These are phyloP conservation scores for Tricholoma furcatifolium DNA, from an alignment of 768 basidiomycete species.

Conservation along the genomic window DNA sequence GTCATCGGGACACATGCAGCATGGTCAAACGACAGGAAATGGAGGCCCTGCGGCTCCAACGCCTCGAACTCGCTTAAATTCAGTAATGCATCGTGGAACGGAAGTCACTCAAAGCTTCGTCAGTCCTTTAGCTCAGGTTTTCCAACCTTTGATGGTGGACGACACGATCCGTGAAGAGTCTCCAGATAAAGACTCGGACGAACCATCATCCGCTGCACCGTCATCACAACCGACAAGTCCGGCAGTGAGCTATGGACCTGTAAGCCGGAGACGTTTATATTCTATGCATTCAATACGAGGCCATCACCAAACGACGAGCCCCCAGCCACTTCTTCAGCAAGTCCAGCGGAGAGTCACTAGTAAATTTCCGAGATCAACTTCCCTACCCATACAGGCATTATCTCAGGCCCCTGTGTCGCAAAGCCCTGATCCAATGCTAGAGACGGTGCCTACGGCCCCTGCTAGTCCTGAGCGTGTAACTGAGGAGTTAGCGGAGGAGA, in stretches of 20 bases:
- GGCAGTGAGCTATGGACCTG: conserved; percentile 44
- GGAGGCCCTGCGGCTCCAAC: conserved; percentile 11
- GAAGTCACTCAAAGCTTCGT: conserved; percentile 38
- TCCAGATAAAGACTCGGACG: conserved; percentile 11
- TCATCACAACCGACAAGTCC: conserved; percentile 13
- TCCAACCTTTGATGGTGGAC: conserved; percentile 62
- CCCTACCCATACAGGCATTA: conserved; percentile 3
- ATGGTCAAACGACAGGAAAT: background rate
- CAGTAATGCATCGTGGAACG: conserved; percentile 37
- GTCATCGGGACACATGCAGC: conserved; percentile 6
- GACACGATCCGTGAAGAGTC: conserved; percentile 38
- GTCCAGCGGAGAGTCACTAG: conserved; percentile 23
- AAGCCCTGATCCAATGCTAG: conserved; percentile 18
- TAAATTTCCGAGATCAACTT: conserved; percentile 18
- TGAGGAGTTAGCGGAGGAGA: conserved; percentile 19
- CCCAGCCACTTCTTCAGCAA: conserved; percentile 16
- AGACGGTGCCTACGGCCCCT: conserved; percentile 4
- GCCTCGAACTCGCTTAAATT: conserved; percentile 42
- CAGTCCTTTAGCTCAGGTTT: conserved; percentile 76
- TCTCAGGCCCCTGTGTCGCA: conserved; percentile 12
- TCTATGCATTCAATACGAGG: conserved; percentile 30
- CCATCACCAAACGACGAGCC: conserved; percentile 9
- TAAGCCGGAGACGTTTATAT: conserved; percentile 38
- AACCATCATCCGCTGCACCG: background rate
- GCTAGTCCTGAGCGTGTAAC: conserved; percentile 22